Conservation (phyloP, 805 yeast genomes). For the Candida wancherniae region DNA sequence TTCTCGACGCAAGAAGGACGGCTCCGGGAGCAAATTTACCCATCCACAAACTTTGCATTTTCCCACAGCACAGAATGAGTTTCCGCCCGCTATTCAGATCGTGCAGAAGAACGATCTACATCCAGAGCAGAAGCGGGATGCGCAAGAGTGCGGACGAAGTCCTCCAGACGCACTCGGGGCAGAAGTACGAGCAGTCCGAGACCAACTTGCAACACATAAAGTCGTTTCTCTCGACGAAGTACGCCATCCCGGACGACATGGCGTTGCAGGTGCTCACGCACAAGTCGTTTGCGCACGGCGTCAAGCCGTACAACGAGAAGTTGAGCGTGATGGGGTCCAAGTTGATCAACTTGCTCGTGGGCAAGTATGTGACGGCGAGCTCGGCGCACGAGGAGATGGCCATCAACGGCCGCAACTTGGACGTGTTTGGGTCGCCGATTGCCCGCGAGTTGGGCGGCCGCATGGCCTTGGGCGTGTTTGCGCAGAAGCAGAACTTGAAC, state of each 20-base stretch:
- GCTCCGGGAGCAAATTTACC: no score
- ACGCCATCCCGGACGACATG: slow-evolving; percentile 53
- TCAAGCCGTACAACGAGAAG: slow-evolving; percentile 84
- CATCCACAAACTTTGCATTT: no score
- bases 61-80: slow-evolving; percentile 1
- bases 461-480: slow-evolving; percentile 46
- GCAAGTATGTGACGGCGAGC: slow-evolving; percentile 38
- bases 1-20: no score
- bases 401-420: slow-evolving; percentile 49
- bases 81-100: slow-evolving; percentile 8
- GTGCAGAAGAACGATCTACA: slow-evolving; percentile 27
- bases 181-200: slow-evolving; percentile 48
- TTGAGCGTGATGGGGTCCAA: slow-evolving; percentile 69
- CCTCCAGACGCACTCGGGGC: slow-evolving; percentile 28
- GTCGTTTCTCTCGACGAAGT: slow-evolving; percentile 43
- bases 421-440: slow-evolving; percentile 52
- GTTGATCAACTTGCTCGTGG: slow-evolving; percentile 46
- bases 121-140: slow-evolving; percentile 63
- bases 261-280: slow-evolving; percentile 83
- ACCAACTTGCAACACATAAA: slow-evolving; percentile 48
- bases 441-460: slow-evolving; percentile 51
- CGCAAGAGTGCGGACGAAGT: slow-evolving; percentile 63
- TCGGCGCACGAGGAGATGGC: slow-evolving; percentile 27
- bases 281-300: slow-evolving; percentile 91
- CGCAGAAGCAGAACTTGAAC: slow-evolving; percentile 45